These are phyloP conservation scores for Quercus robur DNA, from an alignment of 306 rosid genomes.

Conservation along the genomic window DNA sequence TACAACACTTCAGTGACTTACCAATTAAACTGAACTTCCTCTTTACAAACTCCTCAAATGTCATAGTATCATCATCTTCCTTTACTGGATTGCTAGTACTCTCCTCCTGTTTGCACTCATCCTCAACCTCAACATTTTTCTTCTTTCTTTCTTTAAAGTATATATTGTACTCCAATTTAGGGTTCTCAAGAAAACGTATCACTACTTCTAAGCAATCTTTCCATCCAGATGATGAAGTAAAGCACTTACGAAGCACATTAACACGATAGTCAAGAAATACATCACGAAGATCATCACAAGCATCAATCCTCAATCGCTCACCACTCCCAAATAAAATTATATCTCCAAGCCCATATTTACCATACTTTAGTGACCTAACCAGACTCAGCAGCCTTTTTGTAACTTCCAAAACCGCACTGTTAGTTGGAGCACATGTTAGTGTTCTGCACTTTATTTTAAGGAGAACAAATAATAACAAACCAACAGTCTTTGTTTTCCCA, in stretches of 20 bases:
- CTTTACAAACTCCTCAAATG: neutral
- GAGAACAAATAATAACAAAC: conserved; percentile 1
- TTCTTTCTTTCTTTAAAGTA: neutral
- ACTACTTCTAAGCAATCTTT: neutral
- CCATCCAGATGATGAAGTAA: conserved; percentile 13
- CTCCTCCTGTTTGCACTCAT: neutral
- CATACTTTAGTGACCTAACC: neutral
- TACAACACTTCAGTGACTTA: conserved; percentile 4
- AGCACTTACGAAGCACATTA: neutral
- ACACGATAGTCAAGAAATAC: conserved; percentile 24
- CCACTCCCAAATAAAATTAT: conserved; percentile 30
- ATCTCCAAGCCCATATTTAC: conserved; percentile 30
- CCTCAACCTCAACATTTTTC: neutral
- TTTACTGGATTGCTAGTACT: neutral
- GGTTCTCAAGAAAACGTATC: conserved; percentile 30
- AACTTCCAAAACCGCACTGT: conserved; percentile 18
- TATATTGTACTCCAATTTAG: neutral
- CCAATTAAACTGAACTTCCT: conserved; percentile 3
- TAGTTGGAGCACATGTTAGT: conserved; percentile 30
- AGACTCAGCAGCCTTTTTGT: conserved; percentile 1
- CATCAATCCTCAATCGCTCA: conserved; percentile 19
- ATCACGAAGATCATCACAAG: conserved; percentile 13
- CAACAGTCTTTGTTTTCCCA: conserved; percentile 18
- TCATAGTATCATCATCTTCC: neutral
- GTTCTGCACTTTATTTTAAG: conserved; percentile 14